phyloP scores from a whole-genome alignment of 345 rosid species.

The Salix arbutifolia region DNA sequence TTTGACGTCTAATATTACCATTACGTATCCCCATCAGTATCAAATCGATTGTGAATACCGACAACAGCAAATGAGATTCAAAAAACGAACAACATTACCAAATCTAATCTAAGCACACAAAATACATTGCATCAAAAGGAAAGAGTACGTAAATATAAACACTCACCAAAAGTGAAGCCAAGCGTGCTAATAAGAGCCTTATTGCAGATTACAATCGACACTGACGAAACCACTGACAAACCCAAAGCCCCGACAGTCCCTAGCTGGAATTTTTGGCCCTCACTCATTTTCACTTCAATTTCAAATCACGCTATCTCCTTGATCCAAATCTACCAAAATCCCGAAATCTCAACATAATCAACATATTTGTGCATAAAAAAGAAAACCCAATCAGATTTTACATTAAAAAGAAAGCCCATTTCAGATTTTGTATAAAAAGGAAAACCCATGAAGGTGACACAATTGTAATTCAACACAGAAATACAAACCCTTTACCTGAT shows the following conservation, averaged over 20 bases:
- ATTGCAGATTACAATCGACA: constrained; percentile 97
- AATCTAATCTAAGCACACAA: constrained; percentile 4
- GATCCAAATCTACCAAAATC: constrained; percentile 50
- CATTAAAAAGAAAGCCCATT: too few species aligned
- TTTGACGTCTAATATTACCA: not conserved
- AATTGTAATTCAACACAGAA: not conserved
- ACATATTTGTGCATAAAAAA: constrained; percentile 7
- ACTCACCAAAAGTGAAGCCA: constrained; percentile 88
- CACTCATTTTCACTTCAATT: constrained; percentile 57
- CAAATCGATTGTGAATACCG: not conserved
- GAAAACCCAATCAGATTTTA: not conserved
- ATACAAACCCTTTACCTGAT: not conserved
- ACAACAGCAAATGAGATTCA: not conserved
- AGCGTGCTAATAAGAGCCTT: constrained; percentile 97
- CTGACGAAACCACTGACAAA: constrained; percentile 97
- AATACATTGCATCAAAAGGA: not conserved
- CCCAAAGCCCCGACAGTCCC: constrained; percentile 93
- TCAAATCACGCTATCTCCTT: constrained; percentile 6
- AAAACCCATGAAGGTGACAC: not conserved
- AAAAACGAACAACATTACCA: not conserved
- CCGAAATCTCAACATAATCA: constrained; percentile 10
- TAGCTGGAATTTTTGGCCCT: constrained; percentile 82
- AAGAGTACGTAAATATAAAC: not conserved
- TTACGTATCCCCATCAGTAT: not conserved
- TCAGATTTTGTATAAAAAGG: too few species aligned